Conservation (phyloP, 2,329 filamentous ascomycete genomes). For the Diaporthe helianthi region DNA sequence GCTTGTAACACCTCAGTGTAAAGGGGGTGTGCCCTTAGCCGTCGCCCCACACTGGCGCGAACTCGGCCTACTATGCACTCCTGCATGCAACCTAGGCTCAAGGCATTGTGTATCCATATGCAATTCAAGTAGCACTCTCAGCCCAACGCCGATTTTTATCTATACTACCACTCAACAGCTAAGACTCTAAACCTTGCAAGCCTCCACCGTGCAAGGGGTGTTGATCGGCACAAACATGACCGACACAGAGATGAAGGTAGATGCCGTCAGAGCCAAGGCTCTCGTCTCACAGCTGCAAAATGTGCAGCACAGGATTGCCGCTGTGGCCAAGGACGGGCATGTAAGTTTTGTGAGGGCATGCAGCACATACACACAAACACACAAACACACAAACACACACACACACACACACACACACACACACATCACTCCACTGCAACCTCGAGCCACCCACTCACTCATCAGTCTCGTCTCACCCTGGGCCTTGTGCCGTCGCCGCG, state of each 20-base stretch:
- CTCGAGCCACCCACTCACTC: not conserved
- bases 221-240: constrained; percentile 46
- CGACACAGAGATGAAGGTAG: constrained; percentile 65
- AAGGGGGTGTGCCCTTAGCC: not conserved
- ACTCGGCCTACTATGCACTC: not conserved
- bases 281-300: constrained; percentile 68
- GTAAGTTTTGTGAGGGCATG: constrained; percentile 49
- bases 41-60: not conserved
- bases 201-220: constrained; percentile 9
- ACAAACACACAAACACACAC: not conserved
- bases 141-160: constrained; percentile 7
- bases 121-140: constrained; percentile 8
- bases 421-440: not conserved
- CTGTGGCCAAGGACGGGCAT: constrained; percentile 59
- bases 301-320: constrained; percentile 64
- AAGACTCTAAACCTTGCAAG: not conserved
- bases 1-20: too few species aligned
- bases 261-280: constrained; percentile 65
- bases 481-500: not conserved
- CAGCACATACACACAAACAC: not conserved
- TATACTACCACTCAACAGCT: not conserved
- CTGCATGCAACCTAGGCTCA: not conserved
- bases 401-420: not conserved
- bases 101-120: not conserved
- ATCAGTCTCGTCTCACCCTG: constrained; percentile 31